Base-by-base conservation (phyloP, 768 basidiomycete species). In the Naematelia aurantialba region DNA sequence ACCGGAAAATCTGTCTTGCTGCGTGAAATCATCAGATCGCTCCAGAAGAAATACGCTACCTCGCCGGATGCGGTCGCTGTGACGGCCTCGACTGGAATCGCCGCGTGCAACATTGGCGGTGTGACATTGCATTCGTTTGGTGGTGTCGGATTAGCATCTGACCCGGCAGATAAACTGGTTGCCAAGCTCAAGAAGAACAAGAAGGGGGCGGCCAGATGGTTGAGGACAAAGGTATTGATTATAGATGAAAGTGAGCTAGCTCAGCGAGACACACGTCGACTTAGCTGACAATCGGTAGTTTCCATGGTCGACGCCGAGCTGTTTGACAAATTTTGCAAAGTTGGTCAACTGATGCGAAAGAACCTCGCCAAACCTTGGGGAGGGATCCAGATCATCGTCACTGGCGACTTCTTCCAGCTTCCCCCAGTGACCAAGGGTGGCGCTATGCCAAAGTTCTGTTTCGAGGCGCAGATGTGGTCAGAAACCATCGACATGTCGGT, bases 401-500 rank as follows among this genome's bases (percentile, higher is more conserved):
- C 92, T 1, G 96, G 96, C 5, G 96, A 99, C 73, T 98, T 98
- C 79, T 97, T 98, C 80, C 94, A 99, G 75, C 83, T 99, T 3
- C 96, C 96, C 0, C 96, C 96, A 1, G 92, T 98, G 0, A 80
- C 81, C 5, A 92, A 86, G 74, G 81, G 82, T 24, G 70, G 72
- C n/a, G 73, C 73, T 0, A 63, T 77, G 53, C 84, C 89, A 45
- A 90, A 86, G 69, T 98, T 97, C 68, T 91, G 90, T 0, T 99
- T 99, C 70, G 92, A 99, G 70, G 92, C 91, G 0, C 78, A 83
- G 17, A 76, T 79, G 55, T 97, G 96, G 96, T 79, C 77, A 31
- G 78, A 86, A 63, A 80, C 86, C 2, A 83, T 99, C 64, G 79
- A 86, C 59, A 82, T 86, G 61, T 91, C 87, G 0, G 92, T 91